Conservation (phyloP, 1,284 basidiomycete genomes). For the Sanghuangporus weigelae region DNA sequence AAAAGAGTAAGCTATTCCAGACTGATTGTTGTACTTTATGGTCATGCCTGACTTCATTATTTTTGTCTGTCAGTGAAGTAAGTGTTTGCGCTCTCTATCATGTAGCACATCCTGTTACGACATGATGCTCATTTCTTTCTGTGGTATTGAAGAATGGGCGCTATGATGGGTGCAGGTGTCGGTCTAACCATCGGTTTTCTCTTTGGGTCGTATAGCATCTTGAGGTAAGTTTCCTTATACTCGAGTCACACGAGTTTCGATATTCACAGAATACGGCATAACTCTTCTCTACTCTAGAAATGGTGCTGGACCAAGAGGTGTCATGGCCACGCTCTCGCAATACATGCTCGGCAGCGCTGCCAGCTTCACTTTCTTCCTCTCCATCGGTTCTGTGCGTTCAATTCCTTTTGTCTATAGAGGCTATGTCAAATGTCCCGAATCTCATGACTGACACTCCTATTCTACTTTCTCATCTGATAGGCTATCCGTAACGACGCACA, state of each 20-base stretch:
- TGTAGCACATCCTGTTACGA: neutral
- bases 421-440: neutral
- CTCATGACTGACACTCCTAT: slow-evolving; percentile 10
- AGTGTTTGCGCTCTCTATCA: slow-evolving; percentile 4
- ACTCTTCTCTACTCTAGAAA: slow-evolving; percentile 41
- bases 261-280: neutral
- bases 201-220: slow-evolving; percentile 86
- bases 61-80: slow-evolving; percentile 10
- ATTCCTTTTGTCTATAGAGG: neutral
- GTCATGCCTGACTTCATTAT: slow-evolving; percentile 4
- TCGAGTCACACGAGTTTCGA: slow-evolving; percentile 21
- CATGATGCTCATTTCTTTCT: neutral
- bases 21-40: neutral
- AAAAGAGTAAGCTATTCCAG: slow-evolving; percentile 54
- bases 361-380: slow-evolving; percentile 81
- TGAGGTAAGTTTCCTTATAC: slow-evolving; percentile 47
- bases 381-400: slow-evolving; percentile 70
- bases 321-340: slow-evolving; percentile 83
- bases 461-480: slow-evolving; percentile 30
- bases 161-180: slow-evolving; percentile 87
- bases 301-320: slow-evolving; percentile 83
- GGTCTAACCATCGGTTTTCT: slow-evolving; percentile 95
- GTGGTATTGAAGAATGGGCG: slow-evolving; percentile 72
- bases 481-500: slow-evolving; percentile 74
- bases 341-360: slow-evolving; percentile 93